These are phyloP conservation scores for Hypoxylon fragiforme DNA, from an alignment of 495 filamentous ascomycete genomes.

Conservation along the genomic window DNA sequence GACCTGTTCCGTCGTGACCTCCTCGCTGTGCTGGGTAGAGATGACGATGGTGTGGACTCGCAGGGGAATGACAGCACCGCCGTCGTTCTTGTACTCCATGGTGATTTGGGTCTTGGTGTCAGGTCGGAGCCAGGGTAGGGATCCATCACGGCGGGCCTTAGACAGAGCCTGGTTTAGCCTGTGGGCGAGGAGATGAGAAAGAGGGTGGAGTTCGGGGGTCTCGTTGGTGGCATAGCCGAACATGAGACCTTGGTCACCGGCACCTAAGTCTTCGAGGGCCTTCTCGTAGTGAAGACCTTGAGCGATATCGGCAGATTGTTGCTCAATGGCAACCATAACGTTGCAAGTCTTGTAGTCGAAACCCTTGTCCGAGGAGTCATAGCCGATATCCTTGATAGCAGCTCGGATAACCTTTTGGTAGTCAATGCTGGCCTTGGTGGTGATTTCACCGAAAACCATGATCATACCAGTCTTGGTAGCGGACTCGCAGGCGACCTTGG, in stretches of 20 bases:
- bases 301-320: slow-evolving; percentile 98
- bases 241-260: slow-evolving; percentile 99
- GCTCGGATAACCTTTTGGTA: slow-evolving; percentile 97
- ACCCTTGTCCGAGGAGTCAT: slow-evolving; percentile 94
- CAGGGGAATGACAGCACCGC: slow-evolving; percentile 87
- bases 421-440: slow-evolving; percentile 90
- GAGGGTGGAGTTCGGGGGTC: slow-evolving; percentile 93
- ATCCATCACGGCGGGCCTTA: slow-evolving; percentile 80
- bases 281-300: slow-evolving; percentile 97
- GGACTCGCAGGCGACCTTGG: slow-evolving; percentile 98
- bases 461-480: slow-evolving; percentile 99
- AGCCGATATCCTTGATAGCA: slow-evolving; percentile 97
- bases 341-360: slow-evolving; percentile 99
- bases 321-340: slow-evolving; percentile 97
- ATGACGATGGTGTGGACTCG: slow-evolving; percentile 97
- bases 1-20: slow-evolving; percentile 89
- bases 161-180: slow-evolving; percentile 94
- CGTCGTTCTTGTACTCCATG: slow-evolving; percentile 96
- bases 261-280: slow-evolving; percentile 95
- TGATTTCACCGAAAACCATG: slow-evolving; percentile 99
- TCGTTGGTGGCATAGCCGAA: slow-evolving; percentile 99
- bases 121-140: slow-evolving; percentile 90
- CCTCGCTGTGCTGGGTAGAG: slow-evolving; percentile 87
- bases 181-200: slow-evolving; percentile 91
- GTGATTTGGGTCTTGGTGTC: slow-evolving; percentile 99